These are phyloP conservation scores for Mycena vitilis DNA, from an alignment of 768 basidiomycete genomes.

Conservation along the genomic window DNA sequence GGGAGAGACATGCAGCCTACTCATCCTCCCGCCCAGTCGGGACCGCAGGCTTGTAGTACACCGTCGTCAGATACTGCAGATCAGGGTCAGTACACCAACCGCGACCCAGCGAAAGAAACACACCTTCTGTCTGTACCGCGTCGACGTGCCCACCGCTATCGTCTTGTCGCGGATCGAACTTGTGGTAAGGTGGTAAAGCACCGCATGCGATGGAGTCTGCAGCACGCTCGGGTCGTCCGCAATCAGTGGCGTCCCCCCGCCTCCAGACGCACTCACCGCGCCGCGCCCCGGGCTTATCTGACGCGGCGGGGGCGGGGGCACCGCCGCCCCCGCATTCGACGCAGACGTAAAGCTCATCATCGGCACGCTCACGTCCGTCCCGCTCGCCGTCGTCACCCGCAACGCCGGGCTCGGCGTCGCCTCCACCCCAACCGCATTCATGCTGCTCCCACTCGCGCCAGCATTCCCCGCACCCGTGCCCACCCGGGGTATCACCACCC, in stretches of 20 bases:
- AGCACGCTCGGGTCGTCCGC: conserved; percentile 81
- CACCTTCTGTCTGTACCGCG: conserved; percentile 82
- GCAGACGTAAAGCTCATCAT: conserved; percentile 30
- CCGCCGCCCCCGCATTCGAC: conserved; percentile 5
- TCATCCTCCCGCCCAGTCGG: conserved; percentile 10
- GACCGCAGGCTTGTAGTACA: conserved; percentile 74
- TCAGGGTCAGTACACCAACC: background rate
- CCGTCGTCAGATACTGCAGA: conserved; percentile 73
- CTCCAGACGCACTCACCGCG: background rate
- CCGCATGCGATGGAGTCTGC: conserved; percentile 82
- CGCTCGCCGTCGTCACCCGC: conserved; percentile 52
- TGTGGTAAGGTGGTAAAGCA: conserved; percentile 82
- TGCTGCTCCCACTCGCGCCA: conserved; percentile 44
- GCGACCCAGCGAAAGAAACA: background rate
- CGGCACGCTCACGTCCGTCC: conserved; percentile 49
- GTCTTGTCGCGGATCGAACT: conserved; percentile 84
- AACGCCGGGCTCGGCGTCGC: conserved; percentile 26
- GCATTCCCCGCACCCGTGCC: conserved; percentile 27
- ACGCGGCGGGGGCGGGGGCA: background rate
- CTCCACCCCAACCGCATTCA: conserved; percentile 40
- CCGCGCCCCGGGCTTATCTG: background rate
- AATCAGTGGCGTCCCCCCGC: conserved; percentile 43
- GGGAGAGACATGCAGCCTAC: background rate
- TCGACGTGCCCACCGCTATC: conserved; percentile 80
- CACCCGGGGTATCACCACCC: conserved; percentile 44